Percentiles rank a stretch among this genome's conserved stretches.
Evolutionary conservation across 2,329 filamentous ascomycete genomes (phyloP).

Genomic region (Aspergillus sp.): DNA sequence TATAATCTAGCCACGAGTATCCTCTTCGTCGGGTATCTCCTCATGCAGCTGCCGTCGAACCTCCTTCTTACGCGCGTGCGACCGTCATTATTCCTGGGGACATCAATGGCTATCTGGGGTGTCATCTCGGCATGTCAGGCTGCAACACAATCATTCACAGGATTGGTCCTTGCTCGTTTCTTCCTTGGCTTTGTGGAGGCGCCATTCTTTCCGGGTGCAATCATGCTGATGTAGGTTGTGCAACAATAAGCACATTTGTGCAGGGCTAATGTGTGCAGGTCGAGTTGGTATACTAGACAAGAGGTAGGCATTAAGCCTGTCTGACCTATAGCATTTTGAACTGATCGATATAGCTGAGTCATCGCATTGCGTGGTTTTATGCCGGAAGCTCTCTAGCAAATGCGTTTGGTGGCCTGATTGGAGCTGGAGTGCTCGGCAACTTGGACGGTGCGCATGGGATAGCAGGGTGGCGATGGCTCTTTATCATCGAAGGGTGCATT

Average conservation of each 20-base stretch:
- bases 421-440: slow-evolving; percentile 51
- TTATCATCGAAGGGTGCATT: slow-evolving; percentile 42
- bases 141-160: slow-evolving; percentile 42
- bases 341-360: slow-evolving; percentile 44
- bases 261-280: slow-evolving; percentile 32
- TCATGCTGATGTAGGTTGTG: slow-evolving; percentile 54
- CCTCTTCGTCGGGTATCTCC: slow-evolving; percentile 60
- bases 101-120: slow-evolving; percentile 40
- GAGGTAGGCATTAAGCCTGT: slow-evolving; percentile 35
- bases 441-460: slow-evolving; percentile 30
- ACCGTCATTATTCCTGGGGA: slow-evolving; percentile 57
- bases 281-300: slow-evolving; percentile 67
- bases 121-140: slow-evolving; percentile 36
- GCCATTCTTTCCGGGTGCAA: slow-evolving; percentile 62
- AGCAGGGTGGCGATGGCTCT: slow-evolving; percentile 41
- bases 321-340: slow-evolving; percentile 37
- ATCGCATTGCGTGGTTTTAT: slow-evolving; percentile 52
- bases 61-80: slow-evolving; percentile 56
- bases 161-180: slow-evolving; percentile 45
- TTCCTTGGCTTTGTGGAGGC: slow-evolving; percentile 43
- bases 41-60: slow-evolving; percentile 65
- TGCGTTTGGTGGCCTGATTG: slow-evolving; percentile 55
- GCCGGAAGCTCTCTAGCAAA: slow-evolving; percentile 52
- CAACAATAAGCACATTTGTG: background rate
- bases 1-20: slow-evolving; percentile 59